phyloP scores from a whole-genome alignment of 1,284 basidiomycete species.

The Earliella scabrosa region DNA sequence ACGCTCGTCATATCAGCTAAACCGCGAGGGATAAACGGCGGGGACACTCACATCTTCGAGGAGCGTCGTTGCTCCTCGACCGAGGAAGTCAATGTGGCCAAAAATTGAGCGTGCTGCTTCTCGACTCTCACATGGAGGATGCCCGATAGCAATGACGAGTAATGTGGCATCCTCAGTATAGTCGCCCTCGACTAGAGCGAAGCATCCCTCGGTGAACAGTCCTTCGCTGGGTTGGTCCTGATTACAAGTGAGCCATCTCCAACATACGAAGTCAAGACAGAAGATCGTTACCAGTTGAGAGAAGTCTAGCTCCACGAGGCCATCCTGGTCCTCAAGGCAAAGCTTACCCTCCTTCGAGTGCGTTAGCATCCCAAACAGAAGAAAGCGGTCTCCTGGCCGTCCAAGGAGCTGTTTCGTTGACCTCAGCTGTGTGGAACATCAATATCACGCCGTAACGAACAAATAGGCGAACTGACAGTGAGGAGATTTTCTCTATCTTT shows the following conservation, averaged over 20 bases:
- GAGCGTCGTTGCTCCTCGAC: slow-evolving; percentile 88
- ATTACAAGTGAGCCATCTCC: not conserved
- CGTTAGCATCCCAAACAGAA: slow-evolving; percentile 92
- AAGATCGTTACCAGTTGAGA: slow-evolving; percentile 71
- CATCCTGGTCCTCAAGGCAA: slow-evolving; percentile 94
- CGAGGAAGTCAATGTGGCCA: slow-evolving; percentile 95
- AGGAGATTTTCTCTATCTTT: slow-evolving; percentile 84
- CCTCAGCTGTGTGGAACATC: too few relatives aligned
- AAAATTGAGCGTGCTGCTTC: slow-evolving; percentile 87
- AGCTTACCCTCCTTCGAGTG: slow-evolving; percentile 90
- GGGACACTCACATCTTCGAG: slow-evolving; percentile 84
- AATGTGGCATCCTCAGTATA: slow-evolving; percentile 93
- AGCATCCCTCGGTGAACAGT: slow-evolving; percentile 94
- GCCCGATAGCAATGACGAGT: slow-evolving; percentile 92
- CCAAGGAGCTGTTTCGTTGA: slow-evolving; percentile 97
- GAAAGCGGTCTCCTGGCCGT: slow-evolving; percentile 87
- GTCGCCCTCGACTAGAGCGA: slow-evolving; percentile 95
- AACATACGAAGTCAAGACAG: not conserved
- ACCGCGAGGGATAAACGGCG: not conserved
- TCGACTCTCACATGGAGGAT: slow-evolving; percentile 93
- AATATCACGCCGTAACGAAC: too few relatives aligned
- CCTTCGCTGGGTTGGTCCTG: slow-evolving; percentile 95
- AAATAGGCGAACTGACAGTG: too few relatives aligned
- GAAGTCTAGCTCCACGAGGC: slow-evolving; percentile 88
- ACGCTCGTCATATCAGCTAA: slow-evolving; percentile 1